phyloP scores from a whole-genome alignment of 2,329 filamentous ascomycete species.

The Cryphonectria nitschkei region DNA sequence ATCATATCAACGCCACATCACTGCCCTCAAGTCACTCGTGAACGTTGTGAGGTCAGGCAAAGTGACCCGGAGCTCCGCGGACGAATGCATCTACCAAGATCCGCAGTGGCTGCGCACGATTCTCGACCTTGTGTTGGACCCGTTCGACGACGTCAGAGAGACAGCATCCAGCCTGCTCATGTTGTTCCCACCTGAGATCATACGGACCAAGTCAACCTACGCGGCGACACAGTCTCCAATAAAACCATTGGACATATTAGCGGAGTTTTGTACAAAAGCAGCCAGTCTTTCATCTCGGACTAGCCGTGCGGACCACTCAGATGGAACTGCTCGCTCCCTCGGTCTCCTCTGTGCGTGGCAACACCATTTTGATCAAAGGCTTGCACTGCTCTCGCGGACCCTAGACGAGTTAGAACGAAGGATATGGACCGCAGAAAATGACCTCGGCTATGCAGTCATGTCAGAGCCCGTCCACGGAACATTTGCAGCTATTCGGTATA shows the following conservation, averaged over 20 bases:
- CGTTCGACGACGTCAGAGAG: constrained; percentile 88
- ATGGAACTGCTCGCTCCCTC: constrained; percentile 81
- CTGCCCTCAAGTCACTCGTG: constrained; percentile 71
- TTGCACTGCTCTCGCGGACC: constrained; percentile 60
- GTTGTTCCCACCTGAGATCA: constrained; percentile 48
- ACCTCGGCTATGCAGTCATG: constrained; percentile 69
- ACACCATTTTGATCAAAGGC: constrained; percentile 44
- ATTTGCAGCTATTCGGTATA: constrained; percentile 67
- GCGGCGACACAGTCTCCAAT: constrained; percentile 20
- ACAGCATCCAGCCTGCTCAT: constrained; percentile 56
- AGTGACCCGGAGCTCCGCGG: constrained; percentile 43
- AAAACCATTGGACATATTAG: constrained; percentile 42
- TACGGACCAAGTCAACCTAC: constrained; percentile 31
- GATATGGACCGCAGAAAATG: constrained; percentile 61
- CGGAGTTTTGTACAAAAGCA: constrained; percentile 54
- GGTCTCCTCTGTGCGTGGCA: constrained; percentile 69
- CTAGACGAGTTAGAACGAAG: constrained; percentile 67
- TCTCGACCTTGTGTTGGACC: constrained; percentile 81
- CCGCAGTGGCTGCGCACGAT: constrained; percentile 63
- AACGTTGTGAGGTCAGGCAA: constrained; percentile 71
- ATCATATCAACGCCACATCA: constrained; percentile 89
- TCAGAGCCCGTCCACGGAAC: constrained; percentile 71
- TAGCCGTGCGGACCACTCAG: constrained; percentile 87
- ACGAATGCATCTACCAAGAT: constrained; percentile 42
- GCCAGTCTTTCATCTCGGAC: constrained; percentile 67